phyloP scores from a whole-genome alignment of 106 monocot species.

The Phalaenopsis aphrodite region DNA sequence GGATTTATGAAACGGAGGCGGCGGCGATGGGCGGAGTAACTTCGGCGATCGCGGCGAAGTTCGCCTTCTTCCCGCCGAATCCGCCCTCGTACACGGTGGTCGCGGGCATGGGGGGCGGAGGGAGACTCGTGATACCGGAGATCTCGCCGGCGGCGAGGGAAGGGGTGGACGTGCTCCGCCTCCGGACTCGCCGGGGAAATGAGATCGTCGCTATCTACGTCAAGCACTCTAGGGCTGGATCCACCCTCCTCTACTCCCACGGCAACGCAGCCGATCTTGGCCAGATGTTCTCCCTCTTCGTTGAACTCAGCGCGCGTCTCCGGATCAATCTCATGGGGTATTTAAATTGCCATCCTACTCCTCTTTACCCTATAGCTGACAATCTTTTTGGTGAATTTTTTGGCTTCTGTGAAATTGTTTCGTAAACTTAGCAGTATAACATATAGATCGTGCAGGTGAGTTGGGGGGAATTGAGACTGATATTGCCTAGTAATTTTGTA shows the following conservation, averaged over 20 bases:
- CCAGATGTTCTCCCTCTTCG: slow-evolving; percentile 25
- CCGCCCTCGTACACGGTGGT: slow-evolving; percentile 17
- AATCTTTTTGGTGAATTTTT: not conserved
- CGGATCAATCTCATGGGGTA: slow-evolving; percentile 27
- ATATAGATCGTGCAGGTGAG: not conserved
- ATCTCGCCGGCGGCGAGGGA: slow-evolving; percentile 3
- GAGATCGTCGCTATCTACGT: slow-evolving; percentile 17
- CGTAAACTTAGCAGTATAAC: not conserved
- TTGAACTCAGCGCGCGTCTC: slow-evolving; percentile 23
- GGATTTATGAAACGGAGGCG: slow-evolving; percentile 1
- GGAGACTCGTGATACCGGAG: slow-evolving; percentile 7
- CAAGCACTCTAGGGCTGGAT: slow-evolving; percentile 12
- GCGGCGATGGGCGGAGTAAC: slow-evolving; percentile 19
- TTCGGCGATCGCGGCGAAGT: slow-evolving; percentile 22
- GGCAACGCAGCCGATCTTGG: slow-evolving; percentile 31
- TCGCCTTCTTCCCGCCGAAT: slow-evolving; percentile 27
- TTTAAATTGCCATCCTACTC: not conserved
- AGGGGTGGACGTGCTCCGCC: slow-evolving; percentile 15
- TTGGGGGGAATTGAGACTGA: not conserved
- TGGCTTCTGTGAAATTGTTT: not conserved
- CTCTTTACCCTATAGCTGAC: not conserved
- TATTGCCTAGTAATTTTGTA: not conserved
- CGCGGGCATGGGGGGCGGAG: not conserved
- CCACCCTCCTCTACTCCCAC: slow-evolving; percentile 20
- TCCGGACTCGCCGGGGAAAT: slow-evolving; percentile 17